phyloP scores from a whole-genome alignment of 1,139 yeast genomes.

The Pichia sp. region DNA sequence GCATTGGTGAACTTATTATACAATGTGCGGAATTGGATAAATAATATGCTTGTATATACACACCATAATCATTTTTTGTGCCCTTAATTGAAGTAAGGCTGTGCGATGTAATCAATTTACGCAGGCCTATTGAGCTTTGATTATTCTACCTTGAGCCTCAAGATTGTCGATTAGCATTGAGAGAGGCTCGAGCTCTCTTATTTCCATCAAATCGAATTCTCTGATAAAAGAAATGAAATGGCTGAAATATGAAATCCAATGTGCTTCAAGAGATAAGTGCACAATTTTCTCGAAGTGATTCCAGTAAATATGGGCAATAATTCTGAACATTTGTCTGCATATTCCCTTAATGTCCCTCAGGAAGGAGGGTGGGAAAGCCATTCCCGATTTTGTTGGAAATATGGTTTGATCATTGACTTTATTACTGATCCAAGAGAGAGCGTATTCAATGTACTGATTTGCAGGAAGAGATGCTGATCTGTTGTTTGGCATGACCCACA shows the following conservation, averaged over 20 bases:
- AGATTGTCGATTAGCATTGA: constrained; percentile 68
- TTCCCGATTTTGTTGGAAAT: constrained; percentile 91
- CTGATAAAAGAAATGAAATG: constrained; percentile 84
- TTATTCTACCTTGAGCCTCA: constrained; percentile 80
- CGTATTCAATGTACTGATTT: constrained; percentile 84
- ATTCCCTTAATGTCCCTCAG: constrained; percentile 79
- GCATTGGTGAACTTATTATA: too few species aligned
- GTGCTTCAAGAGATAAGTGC: constrained; percentile 89
- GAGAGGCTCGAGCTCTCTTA: constrained; percentile 73
- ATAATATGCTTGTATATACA: too few species aligned
- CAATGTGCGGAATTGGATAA: too few species aligned
- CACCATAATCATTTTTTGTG: too few species aligned
- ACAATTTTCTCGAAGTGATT: constrained; percentile 90
- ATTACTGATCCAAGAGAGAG: constrained; percentile 81
- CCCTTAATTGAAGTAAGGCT: too few species aligned
- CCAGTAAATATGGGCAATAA: constrained; percentile 94
- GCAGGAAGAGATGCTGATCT: constrained; percentile 88
- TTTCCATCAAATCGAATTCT: constrained; percentile 76
- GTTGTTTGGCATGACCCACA: constrained; percentile 79
- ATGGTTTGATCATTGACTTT: constrained; percentile 83
- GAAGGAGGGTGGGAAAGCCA: constrained; percentile 86
- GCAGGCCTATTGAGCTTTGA: constrained; percentile 19
- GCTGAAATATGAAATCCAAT: constrained; percentile 96
- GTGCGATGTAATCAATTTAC: too few species aligned
- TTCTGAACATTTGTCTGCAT: constrained; percentile 85